A percentile compares a stretch with the other conserved stretches of the same genome.
phyloP scores from a whole-genome alignment of 768 basidiomycete species.

The Lyophyllum semitale region DNA sequence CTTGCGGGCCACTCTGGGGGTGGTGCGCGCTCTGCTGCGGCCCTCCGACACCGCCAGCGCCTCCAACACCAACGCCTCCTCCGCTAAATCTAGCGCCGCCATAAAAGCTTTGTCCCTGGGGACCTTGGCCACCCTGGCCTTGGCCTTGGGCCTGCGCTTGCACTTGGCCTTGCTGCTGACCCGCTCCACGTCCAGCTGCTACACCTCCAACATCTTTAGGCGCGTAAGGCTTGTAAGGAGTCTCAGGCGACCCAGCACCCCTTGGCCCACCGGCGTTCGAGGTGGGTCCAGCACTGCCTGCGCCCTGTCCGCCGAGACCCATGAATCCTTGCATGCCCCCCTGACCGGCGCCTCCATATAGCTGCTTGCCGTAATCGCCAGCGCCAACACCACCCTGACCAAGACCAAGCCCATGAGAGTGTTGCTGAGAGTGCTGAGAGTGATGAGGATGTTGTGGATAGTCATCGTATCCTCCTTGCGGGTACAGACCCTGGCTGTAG shows the following conservation, averaged over 20 bases:
- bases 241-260: constrained; percentile 65
- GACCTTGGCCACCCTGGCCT: constrained; percentile 47
- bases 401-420: constrained; percentile 53
- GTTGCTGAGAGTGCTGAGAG: constrained; percentile 56
- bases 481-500: constrained; percentile 65
- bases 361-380: constrained; percentile 45
- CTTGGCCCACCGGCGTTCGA: constrained; percentile 48
- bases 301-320: constrained; percentile 56
- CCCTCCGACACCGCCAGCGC: constrained; percentile 37
- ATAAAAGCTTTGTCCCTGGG: constrained; percentile 54
- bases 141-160: constrained; percentile 58
- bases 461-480: constrained; percentile 52
- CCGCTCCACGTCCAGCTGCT: constrained; percentile 44
- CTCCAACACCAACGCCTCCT: constrained; percentile 36
- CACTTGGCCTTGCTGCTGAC: constrained; percentile 42
- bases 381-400: constrained; percentile 41
- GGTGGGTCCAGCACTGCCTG: constrained; percentile 37
- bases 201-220: constrained; percentile 63
- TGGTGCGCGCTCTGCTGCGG: constrained; percentile 45
- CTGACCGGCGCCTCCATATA: constrained; percentile 49
- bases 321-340: constrained; percentile 73
- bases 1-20: constrained; percentile 51
- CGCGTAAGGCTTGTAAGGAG: constrained; percentile 75
- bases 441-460: constrained; percentile 49
- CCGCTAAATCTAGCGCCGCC: constrained; percentile 47